These are phyloP conservation scores for Posidonia oceanica DNA, from an alignment of 116 monocot genomes.

Conservation along the genomic window DNA sequence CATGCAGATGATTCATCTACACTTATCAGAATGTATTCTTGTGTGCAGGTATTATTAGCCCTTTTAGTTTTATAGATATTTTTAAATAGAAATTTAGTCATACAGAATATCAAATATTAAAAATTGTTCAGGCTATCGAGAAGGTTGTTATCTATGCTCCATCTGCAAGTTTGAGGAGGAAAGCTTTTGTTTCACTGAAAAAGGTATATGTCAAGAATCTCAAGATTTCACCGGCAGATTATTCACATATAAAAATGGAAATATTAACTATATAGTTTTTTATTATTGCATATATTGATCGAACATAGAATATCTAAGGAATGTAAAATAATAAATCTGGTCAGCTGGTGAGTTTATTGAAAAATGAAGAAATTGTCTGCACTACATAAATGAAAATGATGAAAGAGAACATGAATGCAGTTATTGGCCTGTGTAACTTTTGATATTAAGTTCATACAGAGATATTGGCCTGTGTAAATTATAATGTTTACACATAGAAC, in stretches of 20 bases:
- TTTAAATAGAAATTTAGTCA: not conserved
- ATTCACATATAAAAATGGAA: not conserved
- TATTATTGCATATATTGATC: not conserved
- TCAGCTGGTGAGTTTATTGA: too few species aligned
- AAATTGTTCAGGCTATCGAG: slow-evolving; percentile 52
- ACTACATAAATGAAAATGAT: too few species aligned
- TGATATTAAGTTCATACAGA: too few species aligned
- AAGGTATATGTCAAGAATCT: slow-evolving; percentile 20
- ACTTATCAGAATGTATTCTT: slow-evolving; percentile 43
- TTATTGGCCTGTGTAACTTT: too few species aligned
- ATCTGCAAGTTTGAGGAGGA: slow-evolving; percentile 59
- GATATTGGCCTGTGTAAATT: too few species aligned
- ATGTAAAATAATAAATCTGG: too few species aligned
- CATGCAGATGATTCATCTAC: slow-evolving; percentile 28
- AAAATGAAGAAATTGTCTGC: too few species aligned
- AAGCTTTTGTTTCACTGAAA: slow-evolving; percentile 51
- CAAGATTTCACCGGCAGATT: not conserved
- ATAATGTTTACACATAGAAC: too few species aligned
- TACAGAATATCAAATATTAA: not conserved
- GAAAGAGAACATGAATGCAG: too few species aligned
- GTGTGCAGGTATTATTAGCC: slow-evolving; percentile 42
- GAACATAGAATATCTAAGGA: too few species aligned
- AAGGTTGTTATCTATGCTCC: slow-evolving; percentile 52
- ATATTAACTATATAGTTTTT: not conserved
- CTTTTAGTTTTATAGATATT: not conserved